Evolutionary conservation across 1,284 basidiomycete genomes (phyloP).

Genomic region (Moesziomyces antarcticus): DNA sequence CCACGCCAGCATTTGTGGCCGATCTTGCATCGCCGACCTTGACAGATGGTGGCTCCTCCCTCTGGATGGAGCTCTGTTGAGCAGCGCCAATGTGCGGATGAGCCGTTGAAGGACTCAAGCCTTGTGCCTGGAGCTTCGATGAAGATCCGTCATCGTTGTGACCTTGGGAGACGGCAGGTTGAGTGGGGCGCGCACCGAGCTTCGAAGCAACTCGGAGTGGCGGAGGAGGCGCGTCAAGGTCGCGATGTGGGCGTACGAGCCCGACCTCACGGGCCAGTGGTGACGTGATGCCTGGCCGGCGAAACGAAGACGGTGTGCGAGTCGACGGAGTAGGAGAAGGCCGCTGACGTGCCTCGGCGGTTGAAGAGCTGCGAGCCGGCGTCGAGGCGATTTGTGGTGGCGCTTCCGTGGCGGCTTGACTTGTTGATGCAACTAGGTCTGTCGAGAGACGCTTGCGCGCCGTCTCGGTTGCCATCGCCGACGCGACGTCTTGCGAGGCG

Average conservation of each 20-base stretch:
- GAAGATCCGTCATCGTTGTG: background rate
- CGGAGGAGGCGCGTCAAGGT: constrained; percentile 39
- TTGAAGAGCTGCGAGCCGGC: background rate
- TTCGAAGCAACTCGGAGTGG: constrained; percentile 40
- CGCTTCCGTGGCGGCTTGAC: background rate
- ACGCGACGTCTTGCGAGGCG: constrained; percentile 13
- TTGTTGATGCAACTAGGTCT: background rate
- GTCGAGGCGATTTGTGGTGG: background rate
- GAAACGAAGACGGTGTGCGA: constrained; percentile 10
- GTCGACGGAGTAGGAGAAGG: background rate
- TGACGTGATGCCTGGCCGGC: constrained; percentile 23
- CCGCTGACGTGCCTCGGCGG: background rate
- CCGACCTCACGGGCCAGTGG: constrained; percentile 20
- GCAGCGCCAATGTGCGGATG: background rate
- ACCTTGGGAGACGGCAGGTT: background rate
- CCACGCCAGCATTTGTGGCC: background rate
- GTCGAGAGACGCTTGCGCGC: background rate
- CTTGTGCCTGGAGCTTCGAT: constrained; percentile 1
- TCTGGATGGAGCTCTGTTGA: background rate
- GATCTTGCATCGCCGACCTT: background rate
- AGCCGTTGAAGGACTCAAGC: background rate
- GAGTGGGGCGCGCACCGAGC: constrained; percentile 13
- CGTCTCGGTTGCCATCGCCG: background rate
- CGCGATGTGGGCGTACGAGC: constrained; percentile 20
- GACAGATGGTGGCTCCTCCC: background rate